Base-by-base conservation (phyloP, 345 rosid species). In the Bretschneidera sinensis region DNA sequence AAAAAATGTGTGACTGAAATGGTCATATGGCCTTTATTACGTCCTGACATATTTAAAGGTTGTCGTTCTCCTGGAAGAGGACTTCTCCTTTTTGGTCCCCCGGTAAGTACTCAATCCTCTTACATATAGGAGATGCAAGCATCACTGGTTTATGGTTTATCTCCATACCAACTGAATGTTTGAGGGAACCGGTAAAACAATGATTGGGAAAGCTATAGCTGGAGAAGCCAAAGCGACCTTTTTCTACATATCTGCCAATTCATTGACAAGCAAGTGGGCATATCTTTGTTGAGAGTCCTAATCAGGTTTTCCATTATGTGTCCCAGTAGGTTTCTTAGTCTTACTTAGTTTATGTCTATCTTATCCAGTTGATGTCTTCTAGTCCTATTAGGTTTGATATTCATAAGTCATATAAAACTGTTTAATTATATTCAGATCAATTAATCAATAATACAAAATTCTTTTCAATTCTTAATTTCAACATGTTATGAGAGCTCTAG, bases 221-320 rank as follows among this genome's bases (percentile, higher is more conserved):
- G 99, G 99, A 70, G 97, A 94, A 78, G 99, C 99, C 51, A 89
- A 90, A 71, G 99, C 99, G 66, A 94, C 99, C 3, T 94, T 90
- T 78, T 94, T 94, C 76, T 90, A 86, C 79, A 94, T 94, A 70
- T 90, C 97, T 67, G 96, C 99, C 22, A 94, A 97, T 78, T 94
- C 99, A 57, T 82, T 94, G 79, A 94, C 99, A 68, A 94, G 99
- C 89, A 94, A 90, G 53, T 94, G 97, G 99, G 99, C 84, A 76
- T 72, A n/a, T n/a, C n/a, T n/a, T n/a, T n/a, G n/a, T n/a, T n/a
- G n/a, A n/a, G n/a, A n/a, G n/a, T n/a, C n/a, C n/a, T n/a, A n/a
- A n/a, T n/a, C n/a, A n/a, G n/a, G n/a, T n/a, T n/a, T n/a, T n/a
- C n/a, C n/a, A n/a, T n/a, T n/a, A n/a, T n/a, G n/a, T n/a, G n/a